A percentile compares a stretch with the other conserved stretches of the same genome.
Evolutionary conservation across 2,329 filamentous ascomycete species (phyloP).

Genomic region (Aspergillus sp.): DNA sequence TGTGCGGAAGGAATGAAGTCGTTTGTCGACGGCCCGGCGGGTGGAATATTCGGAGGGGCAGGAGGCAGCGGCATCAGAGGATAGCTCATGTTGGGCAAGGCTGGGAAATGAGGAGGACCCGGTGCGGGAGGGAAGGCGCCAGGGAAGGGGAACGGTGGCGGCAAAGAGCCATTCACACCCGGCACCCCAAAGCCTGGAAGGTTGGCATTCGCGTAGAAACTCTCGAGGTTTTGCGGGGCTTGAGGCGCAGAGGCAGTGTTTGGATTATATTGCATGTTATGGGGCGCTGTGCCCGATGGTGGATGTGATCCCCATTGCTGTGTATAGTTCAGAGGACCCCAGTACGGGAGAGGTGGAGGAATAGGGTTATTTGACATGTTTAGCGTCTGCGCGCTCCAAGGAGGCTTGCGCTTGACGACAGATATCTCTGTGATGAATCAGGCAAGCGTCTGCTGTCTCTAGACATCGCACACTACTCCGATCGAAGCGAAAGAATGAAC

Average conservation of each 20-base stretch:
- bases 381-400: background rate
- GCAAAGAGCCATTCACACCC: constrained; percentile 27
- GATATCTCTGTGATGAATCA: constrained; percentile 9
- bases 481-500: constrained; percentile 10
- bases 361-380: constrained; percentile 52
- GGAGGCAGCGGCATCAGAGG: constrained; percentile 27
- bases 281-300: constrained; percentile 26
- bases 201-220: constrained; percentile 33
- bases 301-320: constrained; percentile 43
- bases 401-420: constrained; percentile 14
- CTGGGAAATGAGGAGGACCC: constrained; percentile 37
- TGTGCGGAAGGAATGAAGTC: constrained; percentile 16
- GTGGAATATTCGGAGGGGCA: constrained; percentile 19
- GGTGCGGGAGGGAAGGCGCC: constrained; percentile 40
- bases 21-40: constrained; percentile 13
- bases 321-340: constrained; percentile 40
- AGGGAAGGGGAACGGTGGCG: constrained; percentile 37
- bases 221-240: constrained; percentile 30
- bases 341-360: constrained; percentile 50
- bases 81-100: constrained; percentile 30
- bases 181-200: constrained; percentile 36
- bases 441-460: constrained; percentile 10
- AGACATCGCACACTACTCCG: constrained; percentile 28
- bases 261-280: constrained; percentile 31
- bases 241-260: constrained; percentile 31